Evolutionary conservation across 2,329 filamentous ascomycete genomes (phyloP).

Genomic region (Amphichorda felina): DNA sequence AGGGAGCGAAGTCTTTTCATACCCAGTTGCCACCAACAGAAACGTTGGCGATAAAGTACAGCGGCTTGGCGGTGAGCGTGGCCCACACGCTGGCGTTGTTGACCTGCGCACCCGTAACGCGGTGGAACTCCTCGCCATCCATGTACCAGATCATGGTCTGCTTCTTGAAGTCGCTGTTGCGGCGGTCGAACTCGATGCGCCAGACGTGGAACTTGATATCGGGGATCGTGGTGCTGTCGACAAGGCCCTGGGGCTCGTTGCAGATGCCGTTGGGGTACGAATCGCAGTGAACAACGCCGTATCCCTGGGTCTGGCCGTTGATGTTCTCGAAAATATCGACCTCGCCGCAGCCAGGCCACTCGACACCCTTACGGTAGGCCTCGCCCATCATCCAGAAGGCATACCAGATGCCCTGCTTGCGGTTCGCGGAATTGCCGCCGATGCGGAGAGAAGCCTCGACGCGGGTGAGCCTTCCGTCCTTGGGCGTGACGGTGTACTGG

Average conservation of each 20-base stretch:
- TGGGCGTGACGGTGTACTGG: conserved; percentile 32
- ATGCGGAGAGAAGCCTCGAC: conserved; percentile 35
- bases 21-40: conserved; percentile 43
- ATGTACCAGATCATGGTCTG: conserved; percentile 40
- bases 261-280: conserved; percentile 31
- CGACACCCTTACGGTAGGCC: conserved; percentile 28
- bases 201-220: conserved; percentile 34
- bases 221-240: conserved; percentile 19
- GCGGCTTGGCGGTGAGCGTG: conserved; percentile 33
- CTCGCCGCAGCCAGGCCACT: conserved; percentile 43
- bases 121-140: conserved; percentile 30
- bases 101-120: conserved; percentile 30
- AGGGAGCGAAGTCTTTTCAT: conserved; percentile 13
- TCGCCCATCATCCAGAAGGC: conserved; percentile 47
- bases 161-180: conserved; percentile 26
- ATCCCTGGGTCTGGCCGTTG: conserved; percentile 32
- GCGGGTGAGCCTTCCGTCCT: conserved; percentile 29
- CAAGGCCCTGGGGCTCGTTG: conserved; percentile 34
- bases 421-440: conserved; percentile 24
- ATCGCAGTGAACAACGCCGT: conserved; percentile 42
- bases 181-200: conserved; percentile 37
- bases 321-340: conserved; percentile 46
- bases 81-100: conserved; percentile 34
- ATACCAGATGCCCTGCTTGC: conserved; percentile 44
- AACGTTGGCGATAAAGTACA: conserved; percentile 42